These are phyloP conservation scores for Trichophyton simii DNA, from an alignment of 2,329 filamentous ascomycete species.

Conservation along the genomic window DNA sequence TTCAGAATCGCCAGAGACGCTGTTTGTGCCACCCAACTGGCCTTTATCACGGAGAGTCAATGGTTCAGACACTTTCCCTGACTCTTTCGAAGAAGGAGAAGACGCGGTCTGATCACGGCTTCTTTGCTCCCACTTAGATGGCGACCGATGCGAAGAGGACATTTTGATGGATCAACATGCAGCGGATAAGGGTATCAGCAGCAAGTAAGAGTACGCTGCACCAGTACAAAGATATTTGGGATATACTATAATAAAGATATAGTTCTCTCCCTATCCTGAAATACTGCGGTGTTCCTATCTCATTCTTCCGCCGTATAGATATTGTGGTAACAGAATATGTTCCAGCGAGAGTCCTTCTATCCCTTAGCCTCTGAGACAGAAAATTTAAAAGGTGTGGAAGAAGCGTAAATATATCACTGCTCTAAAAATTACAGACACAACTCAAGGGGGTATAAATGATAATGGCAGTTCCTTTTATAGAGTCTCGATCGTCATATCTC, in stretches of 20 bases:
- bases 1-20: background rate
- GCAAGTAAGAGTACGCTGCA: background rate
- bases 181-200: background rate
- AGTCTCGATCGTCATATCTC: no score
- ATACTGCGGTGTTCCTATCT: background rate
- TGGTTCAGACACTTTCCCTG: background rate
- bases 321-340: background rate
- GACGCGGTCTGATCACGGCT: background rate
- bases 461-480: no score
- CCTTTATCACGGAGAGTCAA: background rate
- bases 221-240: background rate
- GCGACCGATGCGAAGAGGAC: background rate
- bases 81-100: constrained; percentile 3
- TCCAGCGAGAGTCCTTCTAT: no score
- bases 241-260: background rate
- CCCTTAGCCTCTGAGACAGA: no score
- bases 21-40: background rate
- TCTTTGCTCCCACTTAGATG: background rate
- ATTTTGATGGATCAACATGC: background rate
- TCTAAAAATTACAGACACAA: no score
- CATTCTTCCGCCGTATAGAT: background rate
- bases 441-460: background rate
- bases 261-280: background rate
- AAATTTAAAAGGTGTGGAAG: no score
- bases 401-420: no score